These are phyloP conservation scores for Hansenula lynferdii DNA, from an alignment of 1,139 yeast genomes.

Conservation along the genomic window DNA sequence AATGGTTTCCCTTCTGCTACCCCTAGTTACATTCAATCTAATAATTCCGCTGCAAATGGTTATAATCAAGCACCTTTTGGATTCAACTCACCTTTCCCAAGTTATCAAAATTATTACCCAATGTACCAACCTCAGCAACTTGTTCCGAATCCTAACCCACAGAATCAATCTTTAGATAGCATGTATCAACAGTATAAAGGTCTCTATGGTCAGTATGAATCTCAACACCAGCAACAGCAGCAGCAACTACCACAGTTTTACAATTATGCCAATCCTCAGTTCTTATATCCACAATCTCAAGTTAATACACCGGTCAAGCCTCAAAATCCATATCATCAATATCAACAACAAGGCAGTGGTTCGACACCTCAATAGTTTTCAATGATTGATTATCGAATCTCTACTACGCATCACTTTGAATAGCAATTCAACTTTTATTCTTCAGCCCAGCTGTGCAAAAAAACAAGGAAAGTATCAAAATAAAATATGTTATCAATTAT, in stretches of 20 bases:
- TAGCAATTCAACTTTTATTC: no score
- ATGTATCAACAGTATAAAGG: slow-evolving; percentile 1
- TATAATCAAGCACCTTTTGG: neutral
- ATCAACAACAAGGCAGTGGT: slow-evolving; percentile 1
- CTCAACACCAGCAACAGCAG: slow-evolving; percentile 2
- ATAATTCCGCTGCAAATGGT: neutral
- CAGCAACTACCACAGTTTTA: slow-evolving; percentile 1
- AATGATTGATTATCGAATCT: neutral
- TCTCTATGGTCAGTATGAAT: slow-evolving; percentile 1
- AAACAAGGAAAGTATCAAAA: no score
- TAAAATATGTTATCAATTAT: no score
- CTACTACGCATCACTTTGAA: neutral
- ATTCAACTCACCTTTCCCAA: neutral
- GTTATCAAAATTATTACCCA: slow-evolving; percentile 4
- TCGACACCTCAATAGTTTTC: no score
- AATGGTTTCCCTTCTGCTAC: neutral
- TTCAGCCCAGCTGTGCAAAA: no score
- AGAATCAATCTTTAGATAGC: neutral
- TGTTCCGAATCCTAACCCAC: neutral
- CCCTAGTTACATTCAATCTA: no score
- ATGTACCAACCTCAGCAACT: slow-evolving; percentile 4
- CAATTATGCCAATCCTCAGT: neutral
- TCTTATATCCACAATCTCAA: no score
- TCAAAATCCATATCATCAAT: slow-evolving; percentile 5
- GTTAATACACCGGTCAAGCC: neutral